Evolutionary conservation across 768 basidiomycete genomes (phyloP), one percentile per base, ranked within the genome.

Genomic region (Pholiota conissans): DNA sequence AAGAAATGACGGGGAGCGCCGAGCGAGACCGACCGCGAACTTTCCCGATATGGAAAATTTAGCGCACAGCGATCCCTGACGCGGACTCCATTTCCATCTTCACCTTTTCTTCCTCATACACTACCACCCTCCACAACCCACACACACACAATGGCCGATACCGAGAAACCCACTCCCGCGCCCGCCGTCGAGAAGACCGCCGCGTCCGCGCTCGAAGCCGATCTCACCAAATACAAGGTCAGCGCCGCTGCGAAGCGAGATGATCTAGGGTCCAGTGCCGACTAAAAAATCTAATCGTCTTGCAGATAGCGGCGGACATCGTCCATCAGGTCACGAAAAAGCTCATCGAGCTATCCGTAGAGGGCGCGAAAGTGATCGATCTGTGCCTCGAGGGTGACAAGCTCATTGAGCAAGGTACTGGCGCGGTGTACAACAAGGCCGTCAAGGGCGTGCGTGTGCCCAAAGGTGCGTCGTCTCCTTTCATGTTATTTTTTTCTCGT

Each of bases 301-400:
- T 51, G 52, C 67, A 96, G 91, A 80, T 86, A n/a, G 94, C 96
- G 20, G 93, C 92, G 56, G 93, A 95, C 64, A 93, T 96, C 74
- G 88, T 91, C 39, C 84, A 90, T 65, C 81, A 84, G 64, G 93
- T 91, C 57, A 84, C 90, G 70, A 91, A 91, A 76, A 90, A 89
- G 77, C 81, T 98, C 66, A 79, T 97, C 64, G 85, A 83, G 46
- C 80, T 87, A 57, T 78, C 78, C 61, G 77, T 90, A 11, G 91
- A 93, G 69, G 95, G 93, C 28, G 90, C 91, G 65, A 93, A 91
- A 75, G 73, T 91, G 63, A 79, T 95, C 75, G 93, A 97, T 76
- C 84, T 98, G 51, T 97, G 94, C 71, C 72, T 89, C 52, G 90
- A 94, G 76, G 96, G 95, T 59, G 96, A 98, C 82, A 92, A 89